Base-by-base conservation (phyloP, 176 grass and related monocot genomes). In the Oryza meyeriana region DNA sequence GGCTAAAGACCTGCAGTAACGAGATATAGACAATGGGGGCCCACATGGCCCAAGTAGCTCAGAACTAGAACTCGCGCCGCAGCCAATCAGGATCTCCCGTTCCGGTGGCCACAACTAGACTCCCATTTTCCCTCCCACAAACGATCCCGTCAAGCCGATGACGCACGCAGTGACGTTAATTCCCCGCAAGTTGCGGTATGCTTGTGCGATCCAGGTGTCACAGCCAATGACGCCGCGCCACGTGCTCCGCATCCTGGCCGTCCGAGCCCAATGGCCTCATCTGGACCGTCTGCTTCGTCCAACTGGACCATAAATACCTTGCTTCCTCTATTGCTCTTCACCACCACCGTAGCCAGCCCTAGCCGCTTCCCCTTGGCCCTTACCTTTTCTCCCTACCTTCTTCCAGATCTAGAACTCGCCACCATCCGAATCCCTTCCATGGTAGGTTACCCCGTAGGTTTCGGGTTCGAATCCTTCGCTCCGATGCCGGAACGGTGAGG, bases 141-240 rank as follows among this genome's bases (percentile, higher is more conserved):
- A 25, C 3, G 74, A 90, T 90, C 88, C 88, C 5, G 6, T 10
- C 0, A 1, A 1, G 3, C 5, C 1, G 2, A 64, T 88, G 86
- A 88, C 86, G 90, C 79, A 83, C 0, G 86, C 90, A 88, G 7
- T 92, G 90, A 92, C 83, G 90, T 50, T 36, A 85, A 81, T 73
- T 18, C 29, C 27, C 52, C 73, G 45, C 73, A 79, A 68, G 47
- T 90, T 61, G 84, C 67, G 83, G 59, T 28, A 16, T 0, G 3
- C 73, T 47, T 7, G 76, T 85, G 69, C 84, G 6, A 69, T 79
- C 69, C 79, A 79, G 75, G 25, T 79, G 75, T 68, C 84, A n/a
- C 63, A 7, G 39, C 83, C 79, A 74, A 90, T 73, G 2, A 16
- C 0, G 1, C 0, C 11, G 3, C 47, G 74, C 41, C 73, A 86